Evolutionary conservation across 2,329 filamentous ascomycete species (phyloP), one percentile per base, ranked within the genome.

Genomic region (Cryoendolithus antarcticus): DNA sequence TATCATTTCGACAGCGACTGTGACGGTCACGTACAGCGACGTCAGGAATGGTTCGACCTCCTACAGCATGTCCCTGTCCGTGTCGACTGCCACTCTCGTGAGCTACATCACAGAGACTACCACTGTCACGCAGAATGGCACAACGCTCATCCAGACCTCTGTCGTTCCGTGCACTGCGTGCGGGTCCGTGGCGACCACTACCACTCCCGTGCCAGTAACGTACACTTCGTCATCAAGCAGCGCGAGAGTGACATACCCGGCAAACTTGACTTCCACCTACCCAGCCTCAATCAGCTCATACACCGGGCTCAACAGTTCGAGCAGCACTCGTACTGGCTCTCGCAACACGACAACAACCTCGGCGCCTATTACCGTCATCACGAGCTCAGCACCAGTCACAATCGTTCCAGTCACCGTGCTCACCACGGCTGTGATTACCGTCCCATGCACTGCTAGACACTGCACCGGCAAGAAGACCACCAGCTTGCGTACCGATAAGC

Each of bases 341-440:
- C 21, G 9, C 10, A 12, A 12, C 34, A 27, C 34, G 29, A 12
- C 24, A 27, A 27, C 24, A 27, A 27, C 24, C 24, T 27, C 24
- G 24, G 24, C 24, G 24, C n/a, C 34, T 28, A 37, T n/a, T 28
- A n/a, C 12, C 29, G 32, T 30, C 11, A 37, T 40, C 9, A 43
- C 41, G 3, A 32, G 36, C 38, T 37, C 34, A 9, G 36, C 37
- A 7, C 37, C 37, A 10, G 41, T 39, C 24, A 33, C 37, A 19
- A 27, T 32, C 33, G 32, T 27, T 9, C 32, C 37, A 27, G 34
- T 8, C 11, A 41, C 39, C 9, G 15, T 33, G 13, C n/a, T 30
- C 15, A 15, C 10, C 4, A 32, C 35, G 9, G 12, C 12, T n/a
- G 29, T 12, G 7, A 29, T 33, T n/a, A 34, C 37, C 9, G 10